A percentile compares a stretch with the other conserved stretches of the same genome.
Conservation (phyloP, 495 filamentous ascomycete species). For the Tuber borchii region DNA sequence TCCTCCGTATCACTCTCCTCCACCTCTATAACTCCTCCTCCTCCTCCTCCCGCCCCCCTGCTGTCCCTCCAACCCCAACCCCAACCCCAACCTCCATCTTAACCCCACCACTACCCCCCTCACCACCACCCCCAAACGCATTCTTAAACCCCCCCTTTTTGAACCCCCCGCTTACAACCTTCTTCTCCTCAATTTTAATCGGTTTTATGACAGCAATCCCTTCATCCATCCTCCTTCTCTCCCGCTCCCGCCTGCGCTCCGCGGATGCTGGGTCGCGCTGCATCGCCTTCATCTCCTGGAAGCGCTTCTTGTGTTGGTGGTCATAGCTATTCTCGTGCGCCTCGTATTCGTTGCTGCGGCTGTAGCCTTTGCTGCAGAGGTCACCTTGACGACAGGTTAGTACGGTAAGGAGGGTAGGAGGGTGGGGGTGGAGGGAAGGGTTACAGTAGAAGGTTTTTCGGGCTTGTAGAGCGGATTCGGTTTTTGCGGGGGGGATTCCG, state of each 20-base stretch:
- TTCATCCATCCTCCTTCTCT: constrained; percentile 18
- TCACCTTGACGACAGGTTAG: constrained; percentile 37
- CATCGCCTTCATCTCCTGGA: constrained; percentile 58
- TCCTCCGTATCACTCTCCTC: constrained; percentile 47
- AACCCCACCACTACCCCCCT: constrained; percentile 52
- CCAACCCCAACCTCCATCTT: constrained; percentile 48
- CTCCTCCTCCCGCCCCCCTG: constrained; percentile 16
- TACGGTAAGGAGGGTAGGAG: not conserved
- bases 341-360: constrained; percentile 57
- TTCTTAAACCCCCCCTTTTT: constrained; percentile 61
- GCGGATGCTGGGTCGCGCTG: constrained; percentile 54
- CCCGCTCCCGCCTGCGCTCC: constrained; percentile 35
- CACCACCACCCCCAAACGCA: constrained; percentile 47
- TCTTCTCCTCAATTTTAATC: constrained; percentile 34
- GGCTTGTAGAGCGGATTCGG: constrained; percentile 78
- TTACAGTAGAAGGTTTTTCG: constrained; percentile 80
- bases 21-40: constrained; percentile 10
- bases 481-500: constrained; percentile 54
- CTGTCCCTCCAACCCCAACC: constrained; percentile 40
- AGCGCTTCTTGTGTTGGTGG: constrained; percentile 58
- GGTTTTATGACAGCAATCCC: constrained; percentile 41
- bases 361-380: constrained; percentile 57
- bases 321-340: constrained; percentile 58
- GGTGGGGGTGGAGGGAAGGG: not conserved
- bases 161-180: constrained; percentile 51